These are phyloP conservation scores for Fusarium brachygibbosum DNA, from an alignment of 2,329 filamentous ascomycete species.

Conservation along the genomic window DNA sequence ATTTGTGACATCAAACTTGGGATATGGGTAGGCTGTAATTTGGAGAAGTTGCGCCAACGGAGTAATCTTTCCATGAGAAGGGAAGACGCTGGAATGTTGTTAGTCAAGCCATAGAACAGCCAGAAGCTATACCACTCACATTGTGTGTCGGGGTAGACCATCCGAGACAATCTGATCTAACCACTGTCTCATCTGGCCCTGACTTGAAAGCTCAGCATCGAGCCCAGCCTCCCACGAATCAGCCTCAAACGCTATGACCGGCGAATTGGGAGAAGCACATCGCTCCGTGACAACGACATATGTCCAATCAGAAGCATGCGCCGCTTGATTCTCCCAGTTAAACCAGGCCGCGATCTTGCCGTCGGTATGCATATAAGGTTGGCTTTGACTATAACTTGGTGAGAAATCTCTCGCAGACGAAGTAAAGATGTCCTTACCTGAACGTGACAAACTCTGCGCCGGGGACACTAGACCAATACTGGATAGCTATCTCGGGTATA, in stretches of 20 bases:
- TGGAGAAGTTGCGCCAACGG: neutral
- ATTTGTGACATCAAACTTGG: neutral
- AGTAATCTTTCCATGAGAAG: neutral
- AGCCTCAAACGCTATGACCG: neutral
- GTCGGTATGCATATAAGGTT: constrained; percentile 23
- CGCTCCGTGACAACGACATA: constrained; percentile 23
- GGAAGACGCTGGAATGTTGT: neutral
- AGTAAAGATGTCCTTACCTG: constrained; percentile 11
- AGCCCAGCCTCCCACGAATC: constrained; percentile 9
- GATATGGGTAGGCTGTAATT: neutral
- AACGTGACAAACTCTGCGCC: constrained; percentile 18
- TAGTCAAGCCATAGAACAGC: rapidly evolving
- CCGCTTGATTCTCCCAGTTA: constrained; percentile 22
- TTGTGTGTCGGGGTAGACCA: neutral
- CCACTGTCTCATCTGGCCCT: constrained; percentile 8
- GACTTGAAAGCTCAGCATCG: neutral
- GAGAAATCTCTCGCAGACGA: neutral
- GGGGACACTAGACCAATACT: constrained; percentile 29
- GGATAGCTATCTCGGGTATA: constrained; percentile 13
- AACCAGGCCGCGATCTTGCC: constrained; percentile 24
- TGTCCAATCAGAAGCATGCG: constrained; percentile 25
- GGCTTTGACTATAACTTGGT: constrained; percentile 1
- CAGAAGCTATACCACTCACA: neutral
- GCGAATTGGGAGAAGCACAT: neutral
- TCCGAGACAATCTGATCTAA: neutral